A percentile compares a stretch with the other conserved stretches of the same genome.
phyloP scores from a whole-genome alignment of 306 rosid species.

The Trifolium repens region DNA sequence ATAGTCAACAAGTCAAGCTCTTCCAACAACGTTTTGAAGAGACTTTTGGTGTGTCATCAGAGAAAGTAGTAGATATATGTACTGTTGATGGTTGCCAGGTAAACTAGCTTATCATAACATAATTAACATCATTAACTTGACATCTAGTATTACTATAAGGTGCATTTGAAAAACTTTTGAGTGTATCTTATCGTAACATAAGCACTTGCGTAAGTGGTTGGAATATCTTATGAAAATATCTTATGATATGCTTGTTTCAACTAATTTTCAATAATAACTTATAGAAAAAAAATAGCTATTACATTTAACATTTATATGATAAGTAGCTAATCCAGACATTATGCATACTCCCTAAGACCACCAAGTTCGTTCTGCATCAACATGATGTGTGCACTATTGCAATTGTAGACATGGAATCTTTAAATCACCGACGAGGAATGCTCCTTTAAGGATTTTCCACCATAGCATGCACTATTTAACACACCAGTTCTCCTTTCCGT shows the following conservation, averaged over 20 bases:
- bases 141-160: background rate
- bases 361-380: background rate
- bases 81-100: slow-evolving; percentile 99
- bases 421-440: too few species aligned
- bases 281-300: background rate
- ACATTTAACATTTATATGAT: background rate
- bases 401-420: too few species aligned
- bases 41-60: slow-evolving; percentile 74
- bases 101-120: too few species aligned
- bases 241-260: background rate
- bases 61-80: slow-evolving; percentile 79
- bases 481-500: too few species aligned
- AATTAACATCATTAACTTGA: slow-evolving; percentile 1
- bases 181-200: background rate
- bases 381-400: background rate
- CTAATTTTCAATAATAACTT: background rate
- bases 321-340: background rate
- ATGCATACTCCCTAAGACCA: background rate
- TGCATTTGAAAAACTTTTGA: background rate
- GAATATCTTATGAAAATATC: background rate
- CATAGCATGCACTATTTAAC: too few species aligned
- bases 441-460: too few species aligned
- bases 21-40: slow-evolving; percentile 73
- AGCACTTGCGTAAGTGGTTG: background rate
- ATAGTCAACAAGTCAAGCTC: slow-evolving; percentile 82